Evolutionary conservation across 495 filamentous ascomycete species (phyloP).

Genomic region (Podospora bellae-mahoneyi): DNA sequence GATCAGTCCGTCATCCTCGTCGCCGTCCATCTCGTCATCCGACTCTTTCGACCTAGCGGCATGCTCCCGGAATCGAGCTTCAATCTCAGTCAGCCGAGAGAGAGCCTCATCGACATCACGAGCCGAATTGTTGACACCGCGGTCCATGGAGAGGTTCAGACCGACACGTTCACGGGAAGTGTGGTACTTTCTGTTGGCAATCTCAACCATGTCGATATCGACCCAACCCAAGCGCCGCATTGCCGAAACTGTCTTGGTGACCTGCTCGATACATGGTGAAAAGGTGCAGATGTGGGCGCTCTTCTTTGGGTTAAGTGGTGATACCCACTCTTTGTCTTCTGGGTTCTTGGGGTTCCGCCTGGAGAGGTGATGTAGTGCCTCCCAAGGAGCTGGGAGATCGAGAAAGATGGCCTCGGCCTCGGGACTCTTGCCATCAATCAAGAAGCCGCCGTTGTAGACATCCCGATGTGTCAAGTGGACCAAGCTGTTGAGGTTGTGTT

Average conservation of each 20-base stretch:
- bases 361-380: conserved; percentile 79
- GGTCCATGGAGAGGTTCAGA: conserved; percentile 39
- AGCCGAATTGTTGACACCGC: conserved; percentile 50
- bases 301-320: conserved; percentile 65
- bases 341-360: conserved; percentile 46
- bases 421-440: conserved; percentile 55
- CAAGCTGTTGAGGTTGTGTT: conserved; percentile 68
- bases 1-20: conserved; percentile 18
- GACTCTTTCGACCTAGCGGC: conserved; percentile 35
- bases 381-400: conserved; percentile 90
- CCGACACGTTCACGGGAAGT: conserved; percentile 80
- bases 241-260: conserved; percentile 71
- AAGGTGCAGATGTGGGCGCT: conserved; percentile 84
- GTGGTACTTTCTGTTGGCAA: conserved; percentile 71
- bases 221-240: conserved; percentile 81
- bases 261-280: conserved; percentile 95
- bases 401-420: conserved; percentile 82
- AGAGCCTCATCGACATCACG: conserved; percentile 76
- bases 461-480: conserved; percentile 87
- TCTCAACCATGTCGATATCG: conserved; percentile 88
- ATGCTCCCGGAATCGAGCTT: conserved; percentile 58
- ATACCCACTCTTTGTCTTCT: conserved; percentile 43
- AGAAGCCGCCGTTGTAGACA: conserved; percentile 85
- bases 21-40: conserved; percentile 29
- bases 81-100: conserved; percentile 64